Base-by-base conservation (phyloP, 306 rosid genomes). In the Rubus idaeus region DNA sequence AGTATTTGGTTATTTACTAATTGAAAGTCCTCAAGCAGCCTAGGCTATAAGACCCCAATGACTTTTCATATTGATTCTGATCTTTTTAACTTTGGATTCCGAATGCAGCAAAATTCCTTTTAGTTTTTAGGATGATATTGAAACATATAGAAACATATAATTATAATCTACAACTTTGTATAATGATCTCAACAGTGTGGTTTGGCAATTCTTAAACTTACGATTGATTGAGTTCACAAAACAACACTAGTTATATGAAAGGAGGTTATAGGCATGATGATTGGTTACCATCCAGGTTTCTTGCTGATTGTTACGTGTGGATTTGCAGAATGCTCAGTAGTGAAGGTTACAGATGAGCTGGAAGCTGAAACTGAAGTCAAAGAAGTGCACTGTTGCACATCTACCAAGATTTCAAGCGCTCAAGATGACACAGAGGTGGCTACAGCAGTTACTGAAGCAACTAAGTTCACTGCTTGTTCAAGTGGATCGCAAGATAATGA, bases 341-440 rank as follows among this genome's bases (percentile, higher is more conserved):
- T 68, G 84, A 83, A 85, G 73, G 74, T 58, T 45, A 74, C 60
- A 65, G 66, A 81, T 75, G 83, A 79, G 69, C 73, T 80, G 55
- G 83, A 68, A 79, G 88, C 74, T 63, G 82, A 84, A 71, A 47
- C 56, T 57, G 70, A 70, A 70, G 82, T 79, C 74, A 87, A 68
- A 73, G 89, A 77, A 85, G 56, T 77, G 75, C 84, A 75, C 58
- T 35, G 66, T 73, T 77, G 80, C 83, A 75, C 88, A 41, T 79
- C 83, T 74, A 79, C 51, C 73, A 35, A 75, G 57, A 73, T 71
- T 81, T 81, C 88, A 17, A 78, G 77, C 74, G 76, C 81, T 55
- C 79, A 61, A 42, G 60, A 70, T 76, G 76, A 66, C 66, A 55
- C 45, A 62, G 74, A 80, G 78, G 76, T 83, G 79, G 77, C 74